Base-by-base conservation (phyloP, 2,329 filamentous ascomycete genomes). In the Grosmannia serpens region DNA sequence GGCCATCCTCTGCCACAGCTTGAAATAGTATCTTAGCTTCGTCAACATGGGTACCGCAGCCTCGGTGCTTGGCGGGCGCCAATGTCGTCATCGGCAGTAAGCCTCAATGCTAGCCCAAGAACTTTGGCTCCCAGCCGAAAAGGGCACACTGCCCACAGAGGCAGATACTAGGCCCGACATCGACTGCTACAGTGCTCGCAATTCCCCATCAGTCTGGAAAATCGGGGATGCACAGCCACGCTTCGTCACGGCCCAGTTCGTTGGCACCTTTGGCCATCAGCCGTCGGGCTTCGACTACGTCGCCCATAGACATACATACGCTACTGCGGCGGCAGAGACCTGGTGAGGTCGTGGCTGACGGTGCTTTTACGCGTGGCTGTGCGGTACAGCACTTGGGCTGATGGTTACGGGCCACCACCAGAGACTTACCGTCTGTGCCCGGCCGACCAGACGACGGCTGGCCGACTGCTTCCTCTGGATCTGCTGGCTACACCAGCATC, bases 291-390 rank as follows among this genome's bases (percentile, higher is more conserved):
- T 76, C 53, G 80, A 83, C 63, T 81, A 82, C 62, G 68, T 79
- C 11, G 79, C 77, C 0, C 77, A 82, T 62, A 68, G 73, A 55
- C 70, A 77, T 1, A 66, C 65, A 24, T 20, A 24, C 13, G 13
- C 46, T n/a, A n/a, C 29, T 1, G 1, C 35, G 11, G 24, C 26
- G 31, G 31, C 31, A 10, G 31, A 5, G 31, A 24, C 13, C 8
- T 22, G 71, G 75, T 1, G 75, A 81, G 58, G 67, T 84, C 60
- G 78, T 84, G 75, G 65, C 80, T 2, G 80, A 81, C 1, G 81
- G 81, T 0, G 81, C 77, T 0, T 75, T 81, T 77, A 74, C 70
- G 74, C 77, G 3, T 81, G 78, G 77, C 70, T 79, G 17, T 77
- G 72, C 51, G 78, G 77, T 0, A 72, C 71, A 13, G 78, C 77